Evolutionary conservation across 805 yeast genomes (phyloP).

Genomic region (Dipodascus geniculatus): DNA sequence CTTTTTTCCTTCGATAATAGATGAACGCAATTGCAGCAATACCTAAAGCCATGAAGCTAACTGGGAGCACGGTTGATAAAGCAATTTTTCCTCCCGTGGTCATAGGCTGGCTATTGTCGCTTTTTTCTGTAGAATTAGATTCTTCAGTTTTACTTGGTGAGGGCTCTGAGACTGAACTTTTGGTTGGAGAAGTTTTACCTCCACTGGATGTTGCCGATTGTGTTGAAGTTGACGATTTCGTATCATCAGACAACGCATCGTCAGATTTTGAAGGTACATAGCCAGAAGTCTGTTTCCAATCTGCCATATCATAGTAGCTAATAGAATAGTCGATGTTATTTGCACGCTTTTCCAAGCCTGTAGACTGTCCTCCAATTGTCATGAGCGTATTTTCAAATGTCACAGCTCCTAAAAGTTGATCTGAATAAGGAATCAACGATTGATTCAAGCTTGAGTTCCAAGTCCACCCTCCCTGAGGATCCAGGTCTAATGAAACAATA

Average conservation of each 20-base stretch:
- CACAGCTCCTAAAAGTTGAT: slow-evolving; percentile 35
- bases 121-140: too few species aligned
- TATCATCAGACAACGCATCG: not conserved
- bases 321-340: not conserved
- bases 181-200: not conserved
- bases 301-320: not conserved
- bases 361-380: slow-evolving; percentile 22
- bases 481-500: slow-evolving; percentile 30
- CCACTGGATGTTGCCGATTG: not conserved
- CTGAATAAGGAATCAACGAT: slow-evolving; percentile 13
- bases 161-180: not conserved
- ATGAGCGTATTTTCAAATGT: slow-evolving; percentile 40
- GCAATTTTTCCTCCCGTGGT: slow-evolving; percentile 31
- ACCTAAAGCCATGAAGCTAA: slow-evolving; percentile 24
- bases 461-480: slow-evolving; percentile 32
- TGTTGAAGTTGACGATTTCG: not conserved
- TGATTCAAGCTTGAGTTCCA: slow-evolving; percentile 21
- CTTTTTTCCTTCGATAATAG: not conserved
- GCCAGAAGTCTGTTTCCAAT: not conserved
- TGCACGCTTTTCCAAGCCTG: slow-evolving; percentile 3
- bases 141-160: not conserved
- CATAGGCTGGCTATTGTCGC: slow-evolving; percentile 6
- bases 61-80: slow-evolving; percentile 35
- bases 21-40: slow-evolving; percentile 21
- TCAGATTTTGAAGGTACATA: not conserved